Evolutionary conservation across 306 rosid species (phyloP).

Genomic region (Crotalaria pallida): DNA sequence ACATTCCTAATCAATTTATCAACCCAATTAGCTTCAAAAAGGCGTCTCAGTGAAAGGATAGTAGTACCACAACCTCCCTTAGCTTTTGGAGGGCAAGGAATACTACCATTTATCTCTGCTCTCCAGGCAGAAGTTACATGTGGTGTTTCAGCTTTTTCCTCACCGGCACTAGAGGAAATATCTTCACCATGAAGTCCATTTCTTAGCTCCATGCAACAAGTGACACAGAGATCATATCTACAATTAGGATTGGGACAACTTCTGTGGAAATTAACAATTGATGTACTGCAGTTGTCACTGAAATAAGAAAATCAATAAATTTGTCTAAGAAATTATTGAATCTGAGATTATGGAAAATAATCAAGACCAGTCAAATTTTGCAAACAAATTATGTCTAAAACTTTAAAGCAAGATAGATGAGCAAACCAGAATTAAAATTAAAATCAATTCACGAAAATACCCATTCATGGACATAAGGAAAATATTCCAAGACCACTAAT

Average conservation of each 20-base stretch:
- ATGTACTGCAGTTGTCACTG: slow-evolving; percentile 68
- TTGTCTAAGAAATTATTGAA: background rate
- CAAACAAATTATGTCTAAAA: background rate
- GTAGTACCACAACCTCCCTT: slow-evolving; percentile 52
- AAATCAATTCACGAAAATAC: background rate
- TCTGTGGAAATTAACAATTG: slow-evolving; percentile 67
- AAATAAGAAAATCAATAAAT: slow-evolving; percentile 18
- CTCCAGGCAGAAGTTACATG: slow-evolving; percentile 33
- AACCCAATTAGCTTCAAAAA: slow-evolving; percentile 51
- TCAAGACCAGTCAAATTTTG: background rate
- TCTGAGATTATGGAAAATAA: background rate
- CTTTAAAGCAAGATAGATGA: background rate
- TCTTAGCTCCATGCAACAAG: slow-evolving; percentile 58
- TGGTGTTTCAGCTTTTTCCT: slow-evolving; percentile 14
- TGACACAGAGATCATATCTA: slow-evolving; percentile 56
- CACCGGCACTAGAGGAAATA: slow-evolving; percentile 17
- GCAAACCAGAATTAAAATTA: background rate
- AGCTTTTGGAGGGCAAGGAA: slow-evolving; percentile 54
- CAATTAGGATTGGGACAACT: slow-evolving; percentile 57
- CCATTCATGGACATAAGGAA: slow-evolving; percentile 1
- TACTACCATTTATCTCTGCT: slow-evolving; percentile 42
- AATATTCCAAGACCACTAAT: background rate
- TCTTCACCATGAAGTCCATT: slow-evolving; percentile 31
- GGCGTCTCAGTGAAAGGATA: slow-evolving; percentile 38
- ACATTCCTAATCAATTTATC: slow-evolving; percentile 34